Percentiles rank a stretch among this genome's conserved stretches.
These are phyloP conservation scores for Suillus discolor DNA, from an alignment of 768 basidiomycete genomes.

Conservation along the genomic window DNA sequence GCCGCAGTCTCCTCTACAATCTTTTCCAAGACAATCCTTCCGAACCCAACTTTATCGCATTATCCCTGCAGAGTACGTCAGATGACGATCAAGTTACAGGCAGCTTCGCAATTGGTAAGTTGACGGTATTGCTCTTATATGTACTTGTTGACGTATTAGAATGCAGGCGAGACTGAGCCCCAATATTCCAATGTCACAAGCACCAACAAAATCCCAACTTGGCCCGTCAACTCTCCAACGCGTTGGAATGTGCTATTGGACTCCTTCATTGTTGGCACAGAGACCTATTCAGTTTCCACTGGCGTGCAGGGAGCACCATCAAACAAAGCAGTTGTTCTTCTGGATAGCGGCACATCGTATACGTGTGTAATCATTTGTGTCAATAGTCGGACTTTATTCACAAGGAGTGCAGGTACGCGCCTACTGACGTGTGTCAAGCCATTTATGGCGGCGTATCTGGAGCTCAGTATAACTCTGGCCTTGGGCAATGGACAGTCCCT, in stretches of 20 bases:
- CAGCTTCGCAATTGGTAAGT: slow-evolving; percentile 69
- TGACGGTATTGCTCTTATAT: neutral
- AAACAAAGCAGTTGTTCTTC: slow-evolving; percentile 71
- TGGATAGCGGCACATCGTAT: slow-evolving; percentile 84
- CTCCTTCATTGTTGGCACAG: slow-evolving; percentile 61
- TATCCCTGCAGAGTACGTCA: slow-evolving; percentile 65
- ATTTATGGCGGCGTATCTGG: slow-evolving; percentile 72
- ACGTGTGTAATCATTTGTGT: slow-evolving; percentile 48
- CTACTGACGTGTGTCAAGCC: slow-evolving; percentile 61
- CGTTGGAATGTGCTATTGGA: slow-evolving; percentile 83
- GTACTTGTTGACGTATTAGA: neutral
- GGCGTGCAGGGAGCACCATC: slow-evolving; percentile 58
- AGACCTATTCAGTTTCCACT: slow-evolving; percentile 54
- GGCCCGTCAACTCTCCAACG: slow-evolving; percentile 61
- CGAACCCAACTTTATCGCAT: slow-evolving; percentile 81
- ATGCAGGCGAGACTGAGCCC: slow-evolving; percentile 68
- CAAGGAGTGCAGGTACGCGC: slow-evolving; percentile 58
- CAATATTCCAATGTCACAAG: slow-evolving; percentile 61
- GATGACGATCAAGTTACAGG: slow-evolving; percentile 63
- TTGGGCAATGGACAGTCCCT: slow-evolving; percentile 73
- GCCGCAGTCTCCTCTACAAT: slow-evolving; percentile 75
- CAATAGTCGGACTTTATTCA: slow-evolving; percentile 4
- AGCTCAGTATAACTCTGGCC: slow-evolving; percentile 52
- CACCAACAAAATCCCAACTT: slow-evolving; percentile 66
- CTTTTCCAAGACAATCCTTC: slow-evolving; percentile 67